phyloP scores from a whole-genome alignment of 441 rosid species.

The Arabidopsis lyrata region DNA sequence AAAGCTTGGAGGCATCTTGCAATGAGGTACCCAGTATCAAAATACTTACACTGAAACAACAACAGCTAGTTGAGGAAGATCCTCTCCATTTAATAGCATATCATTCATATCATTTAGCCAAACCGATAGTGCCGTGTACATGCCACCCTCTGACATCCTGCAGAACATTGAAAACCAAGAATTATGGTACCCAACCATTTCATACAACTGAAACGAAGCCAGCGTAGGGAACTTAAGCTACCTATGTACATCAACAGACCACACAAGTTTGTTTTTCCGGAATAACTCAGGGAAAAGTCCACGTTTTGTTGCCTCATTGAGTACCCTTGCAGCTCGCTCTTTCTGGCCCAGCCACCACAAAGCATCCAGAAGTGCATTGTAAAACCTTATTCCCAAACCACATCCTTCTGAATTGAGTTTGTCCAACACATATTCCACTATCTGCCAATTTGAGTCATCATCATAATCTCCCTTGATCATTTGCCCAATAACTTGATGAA shows the following conservation, averaged over 20 bases:
- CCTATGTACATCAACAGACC: conserved; percentile 96
- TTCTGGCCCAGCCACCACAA: conserved; percentile 97
- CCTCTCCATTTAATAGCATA: conserved; percentile 61
- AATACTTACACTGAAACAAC: conserved; percentile 85
- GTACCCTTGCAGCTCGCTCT: conserved; percentile 88
- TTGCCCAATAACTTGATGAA: conserved; percentile 91
- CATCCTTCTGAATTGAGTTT: conserved; percentile 91
- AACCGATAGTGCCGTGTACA: conserved; percentile 74
- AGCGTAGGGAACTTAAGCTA: conserved; percentile 32
- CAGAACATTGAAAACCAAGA: conserved; percentile 41
- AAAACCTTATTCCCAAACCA: conserved; percentile 88
- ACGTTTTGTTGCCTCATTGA: conserved; percentile 80
- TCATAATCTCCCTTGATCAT: conserved; percentile 95
- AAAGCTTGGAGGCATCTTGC: conserved; percentile 20
- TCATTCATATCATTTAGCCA: conserved; percentile 76
- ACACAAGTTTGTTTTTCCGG: conserved; percentile 81
- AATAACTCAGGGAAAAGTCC: conserved; percentile 92
- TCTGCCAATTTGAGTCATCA: conserved; percentile 88
- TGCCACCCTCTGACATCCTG: conserved; percentile 97
- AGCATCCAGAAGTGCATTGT: conserved; percentile 90
- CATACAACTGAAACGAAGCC: conserved; percentile 7
- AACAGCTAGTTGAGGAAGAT: conserved; percentile 87
- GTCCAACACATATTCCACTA: conserved; percentile 89
- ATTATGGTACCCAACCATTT: conserved; percentile 22
- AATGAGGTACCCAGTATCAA: conserved; percentile 19